Conservation (phyloP, 1,139 yeast species). For the Spathaspora jeffriesii region DNA sequence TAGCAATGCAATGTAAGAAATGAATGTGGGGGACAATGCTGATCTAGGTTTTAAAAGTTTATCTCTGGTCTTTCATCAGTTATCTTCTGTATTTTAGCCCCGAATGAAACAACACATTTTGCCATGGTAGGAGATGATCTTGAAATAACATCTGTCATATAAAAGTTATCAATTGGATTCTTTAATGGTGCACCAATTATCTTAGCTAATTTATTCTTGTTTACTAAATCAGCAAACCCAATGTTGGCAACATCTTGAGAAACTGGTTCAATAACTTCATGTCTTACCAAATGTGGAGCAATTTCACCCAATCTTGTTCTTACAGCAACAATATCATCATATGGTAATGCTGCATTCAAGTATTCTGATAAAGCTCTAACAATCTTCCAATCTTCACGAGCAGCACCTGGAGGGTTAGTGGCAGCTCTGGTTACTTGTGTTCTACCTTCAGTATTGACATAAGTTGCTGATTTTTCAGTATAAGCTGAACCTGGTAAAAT, state of each 20-base stretch:
- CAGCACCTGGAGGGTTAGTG: constrained; percentile 87
- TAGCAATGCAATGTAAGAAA: constrained; percentile 7
- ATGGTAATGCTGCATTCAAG: constrained; percentile 70
- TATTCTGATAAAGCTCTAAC: constrained; percentile 84
- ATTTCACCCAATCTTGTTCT: constrained; percentile 74
- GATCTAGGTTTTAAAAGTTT: constrained; percentile 23
- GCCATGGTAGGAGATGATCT: constrained; percentile 93
- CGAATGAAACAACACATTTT: constrained; percentile 69
- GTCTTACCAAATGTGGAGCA: constrained; percentile 81
- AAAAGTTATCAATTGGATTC: constrained; percentile 79
- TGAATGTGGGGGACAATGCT: constrained; percentile 2
- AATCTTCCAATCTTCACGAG: constrained; percentile 93
- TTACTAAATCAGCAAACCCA: constrained; percentile 54
- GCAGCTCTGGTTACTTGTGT: constrained; percentile 87
- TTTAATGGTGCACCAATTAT: constrained; percentile 53
- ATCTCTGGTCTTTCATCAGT: constrained; percentile 50
- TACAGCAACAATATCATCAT: constrained; percentile 71
- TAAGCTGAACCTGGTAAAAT: constrained; percentile 87
- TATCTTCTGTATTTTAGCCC: constrained; percentile 62
- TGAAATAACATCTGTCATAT: constrained; percentile 86
- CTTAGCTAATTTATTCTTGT: constrained; percentile 38
- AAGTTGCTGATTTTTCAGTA: constrained; percentile 88
- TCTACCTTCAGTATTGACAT: constrained; percentile 90
- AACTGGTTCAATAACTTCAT: constrained; percentile 73
- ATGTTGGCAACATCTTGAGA: constrained; percentile 57